These are phyloP conservation scores for Calonectria pauciramosa DNA, from an alignment of 2,329 filamentous ascomycete species.

Conservation along the genomic window DNA sequence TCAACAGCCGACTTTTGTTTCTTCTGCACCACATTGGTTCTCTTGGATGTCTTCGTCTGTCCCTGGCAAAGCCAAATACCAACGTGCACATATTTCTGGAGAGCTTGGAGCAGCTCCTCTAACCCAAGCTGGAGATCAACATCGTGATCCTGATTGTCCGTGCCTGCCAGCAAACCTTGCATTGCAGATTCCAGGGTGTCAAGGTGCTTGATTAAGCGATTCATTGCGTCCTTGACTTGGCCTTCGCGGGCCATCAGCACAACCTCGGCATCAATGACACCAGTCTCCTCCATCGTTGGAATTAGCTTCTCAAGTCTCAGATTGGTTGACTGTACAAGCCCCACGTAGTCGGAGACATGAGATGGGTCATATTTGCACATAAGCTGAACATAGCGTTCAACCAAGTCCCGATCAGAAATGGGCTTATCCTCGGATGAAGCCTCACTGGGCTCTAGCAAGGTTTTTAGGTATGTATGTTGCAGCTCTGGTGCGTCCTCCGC, in stretches of 20 bases:
- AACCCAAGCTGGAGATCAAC: conserved; percentile 71
- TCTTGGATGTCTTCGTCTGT: conserved; percentile 76
- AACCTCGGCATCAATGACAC: conserved; percentile 92
- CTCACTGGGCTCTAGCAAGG: conserved; percentile 76
- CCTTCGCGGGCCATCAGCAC: conserved; percentile 92
- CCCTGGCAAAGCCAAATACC: conserved; percentile 96
- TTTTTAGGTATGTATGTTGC: conserved; percentile 82
- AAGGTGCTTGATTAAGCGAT: conserved; percentile 85
- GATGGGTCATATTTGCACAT: conserved; percentile 89
- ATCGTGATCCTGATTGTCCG: conserved; percentile 67
- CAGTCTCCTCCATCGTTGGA: conserved; percentile 89
- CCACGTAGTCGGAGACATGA: conserved; percentile 89
- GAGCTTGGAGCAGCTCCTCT: conserved; percentile 79
- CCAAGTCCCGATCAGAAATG: conserved; percentile 69
- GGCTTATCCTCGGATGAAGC: conserved; percentile 51
- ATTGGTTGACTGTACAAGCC: conserved; percentile 80
- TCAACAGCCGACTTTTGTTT: conserved; percentile 60
- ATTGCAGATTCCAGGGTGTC: conserved; percentile 84
- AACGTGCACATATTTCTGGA: conserved; percentile 92
- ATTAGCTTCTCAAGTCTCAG: conserved; percentile 84
- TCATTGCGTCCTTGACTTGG: conserved; percentile 85
- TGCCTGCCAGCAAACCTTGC: conserved; percentile 77
- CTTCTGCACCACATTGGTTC: conserved; percentile 62
- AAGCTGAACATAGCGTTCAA: conserved; percentile 88
- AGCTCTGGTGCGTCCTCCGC: conserved; percentile 71